Evolutionary conservation across 2,329 filamentous ascomycete genomes (phyloP).

Genomic region (Fusarium sp.): DNA sequence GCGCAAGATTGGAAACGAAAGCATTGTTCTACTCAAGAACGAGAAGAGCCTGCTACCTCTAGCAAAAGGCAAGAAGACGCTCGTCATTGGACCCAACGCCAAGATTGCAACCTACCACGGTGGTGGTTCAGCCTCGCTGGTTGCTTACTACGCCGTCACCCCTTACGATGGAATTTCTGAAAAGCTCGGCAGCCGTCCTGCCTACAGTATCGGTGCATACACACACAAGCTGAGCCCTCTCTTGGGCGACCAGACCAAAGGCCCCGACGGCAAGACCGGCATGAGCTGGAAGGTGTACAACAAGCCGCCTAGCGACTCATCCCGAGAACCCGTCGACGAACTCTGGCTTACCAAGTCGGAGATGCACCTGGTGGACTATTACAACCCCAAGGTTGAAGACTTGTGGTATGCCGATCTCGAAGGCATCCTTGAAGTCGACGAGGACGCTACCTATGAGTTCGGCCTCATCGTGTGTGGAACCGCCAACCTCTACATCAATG

Average conservation of each 20-base stretch:
- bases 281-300: conserved; percentile 71
- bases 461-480: conserved; percentile 72
- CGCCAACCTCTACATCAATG: conserved; percentile 71
- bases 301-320: conserved; percentile 59
- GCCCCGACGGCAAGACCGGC: conserved; percentile 62
- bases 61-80: conserved; percentile 67
- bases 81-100: conserved; percentile 66
- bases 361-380: conserved; percentile 60
- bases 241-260: conserved; percentile 62
- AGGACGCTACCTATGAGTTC: conserved; percentile 70
- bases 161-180: conserved; percentile 75
- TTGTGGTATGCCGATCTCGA: conserved; percentile 70
- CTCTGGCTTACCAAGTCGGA: conserved; percentile 59
- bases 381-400: conserved; percentile 61
- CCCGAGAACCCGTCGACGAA: conserved; percentile 61
- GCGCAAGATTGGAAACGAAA: conserved; percentile 71
- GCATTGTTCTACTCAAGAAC: conserved; percentile 79
- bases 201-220: conserved; percentile 69
- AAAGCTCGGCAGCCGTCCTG: conserved; percentile 55
- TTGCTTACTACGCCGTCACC: conserved; percentile 73
- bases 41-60: conserved; percentile 70
- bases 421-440: conserved; percentile 66
- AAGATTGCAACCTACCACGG: conserved; percentile 67
- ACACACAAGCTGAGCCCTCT: conserved; percentile 71
- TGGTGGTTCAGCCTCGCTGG: conserved; percentile 70